phyloP scores from a whole-genome alignment of 2,329 filamentous ascomycete species.

The Sporothrix curviconia region DNA sequence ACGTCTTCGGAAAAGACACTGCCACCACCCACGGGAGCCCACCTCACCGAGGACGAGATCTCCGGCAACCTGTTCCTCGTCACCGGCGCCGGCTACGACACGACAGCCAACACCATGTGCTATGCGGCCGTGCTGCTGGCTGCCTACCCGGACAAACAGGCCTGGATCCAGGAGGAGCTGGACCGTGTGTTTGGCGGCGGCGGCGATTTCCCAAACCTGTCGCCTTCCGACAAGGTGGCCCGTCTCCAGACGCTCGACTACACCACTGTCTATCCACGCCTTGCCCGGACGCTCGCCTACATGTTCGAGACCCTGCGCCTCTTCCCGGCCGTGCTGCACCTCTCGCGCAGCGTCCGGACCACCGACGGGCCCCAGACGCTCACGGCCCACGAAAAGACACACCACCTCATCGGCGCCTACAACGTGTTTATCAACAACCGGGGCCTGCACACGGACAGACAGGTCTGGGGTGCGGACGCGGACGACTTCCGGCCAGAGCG shows the following conservation, averaged over 20 bases:
- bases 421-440: slow-evolving; percentile 31
- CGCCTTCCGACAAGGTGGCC: too few relatives aligned
- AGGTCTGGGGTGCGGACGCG: slow-evolving; percentile 29
- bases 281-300: slow-evolving; percentile 39
- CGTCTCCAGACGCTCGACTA: slow-evolving; percentile 29
- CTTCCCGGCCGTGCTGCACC: slow-evolving; percentile 33
- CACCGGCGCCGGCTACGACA: slow-evolving; percentile 46
- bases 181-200: slow-evolving; percentile 40
- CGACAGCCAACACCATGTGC: slow-evolving; percentile 33
- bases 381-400: slow-evolving; percentile 23
- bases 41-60: slow-evolving; percentile 26
- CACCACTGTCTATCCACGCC: slow-evolving; percentile 34
- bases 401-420: slow-evolving; percentile 29
- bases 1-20: too few relatives aligned
- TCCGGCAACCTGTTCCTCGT: slow-evolving; percentile 36
- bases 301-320: slow-evolving; percentile 40
- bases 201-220: too few relatives aligned
- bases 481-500: slow-evolving; percentile 32
- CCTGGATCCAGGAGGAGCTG: slow-evolving; percentile 16
- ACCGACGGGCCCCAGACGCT: slow-evolving; percentile 24
- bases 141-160: slow-evolving; percentile 10
- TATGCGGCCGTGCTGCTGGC: slow-evolving; percentile 45
- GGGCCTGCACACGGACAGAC: slow-evolving; percentile 24
- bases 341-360: slow-evolving; percentile 27
- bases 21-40: not conserved